Evolutionary conservation across 306 rosid species (phyloP), one percentile per base, ranked within the genome.

Genomic region (Vigna nakashimae): DNA sequence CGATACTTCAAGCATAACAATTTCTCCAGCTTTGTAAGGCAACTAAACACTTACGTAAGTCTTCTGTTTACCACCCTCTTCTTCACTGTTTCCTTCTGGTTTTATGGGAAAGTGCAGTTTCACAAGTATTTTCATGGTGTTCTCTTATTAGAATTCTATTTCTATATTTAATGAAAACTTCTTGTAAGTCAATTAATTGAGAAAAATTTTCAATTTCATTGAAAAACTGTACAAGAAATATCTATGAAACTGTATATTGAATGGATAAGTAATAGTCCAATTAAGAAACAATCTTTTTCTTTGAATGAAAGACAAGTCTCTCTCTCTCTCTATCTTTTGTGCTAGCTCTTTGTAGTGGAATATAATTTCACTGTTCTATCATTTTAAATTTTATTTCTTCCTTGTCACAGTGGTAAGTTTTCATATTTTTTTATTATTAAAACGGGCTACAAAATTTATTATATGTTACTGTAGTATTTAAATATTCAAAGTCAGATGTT

Each of bases 1-100:
- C 77, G 81, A 71, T 88, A 76, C 84, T 95, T 95, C 90, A 95
- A 95, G 86, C 98, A 95, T 82, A 90, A 86, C 75, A 95, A 95
- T 67, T 95, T 92, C 89, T 90, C 98, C 15, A 95, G 97, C 86
- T 95, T 95, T 83, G 98, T 95, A 13, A 82, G 98, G 48, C 98
- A 95, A 87, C 93, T 95, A 28, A 95, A 95, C 78, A 92, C 97
- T 78, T 92, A 92, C 71, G 98, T 95, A 88, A 88, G 95, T 80
- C 2, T 42, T 53, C 46, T 28, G 67, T 64, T 48, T 69, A 36
- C 26, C 45, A 30, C 10, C 6, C 14, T 10, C 57, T 53, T 40
- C 43, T 57, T 57, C 56, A 16, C 50, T 34, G 13, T 43, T 66
- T 45, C 15, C 15, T 42, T 57, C 67, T 12, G 38, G 1, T 40